These are phyloP conservation scores for Bryum argenteum DNA, from an alignment of 225 moss, liverwort and hornwort genomes.

Conservation along the genomic window DNA sequence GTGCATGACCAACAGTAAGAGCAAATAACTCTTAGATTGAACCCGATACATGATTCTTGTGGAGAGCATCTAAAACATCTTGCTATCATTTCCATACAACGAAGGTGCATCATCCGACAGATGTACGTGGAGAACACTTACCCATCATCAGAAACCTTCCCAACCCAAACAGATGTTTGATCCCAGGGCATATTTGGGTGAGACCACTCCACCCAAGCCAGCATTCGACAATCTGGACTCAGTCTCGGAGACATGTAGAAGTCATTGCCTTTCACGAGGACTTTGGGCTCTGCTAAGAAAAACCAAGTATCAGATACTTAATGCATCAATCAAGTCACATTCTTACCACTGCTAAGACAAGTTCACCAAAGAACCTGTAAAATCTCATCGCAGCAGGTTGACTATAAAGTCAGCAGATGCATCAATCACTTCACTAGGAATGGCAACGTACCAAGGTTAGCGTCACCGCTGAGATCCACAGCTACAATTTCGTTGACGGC, in stretches of 20 bases:
- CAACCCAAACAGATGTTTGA: slow-evolving; percentile 83
- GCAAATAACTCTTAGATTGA: slow-evolving; percentile 7
- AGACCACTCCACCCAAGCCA: slow-evolving; percentile 93
- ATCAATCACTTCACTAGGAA: slow-evolving; percentile 12
- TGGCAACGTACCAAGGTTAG: slow-evolving; percentile 50
- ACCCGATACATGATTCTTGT: slow-evolving; percentile 15
- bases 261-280: slow-evolving; percentile 78
- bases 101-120: neutral
- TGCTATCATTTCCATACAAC: neutral
- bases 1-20: neutral
- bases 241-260: slow-evolving; percentile 91
- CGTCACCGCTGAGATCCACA: slow-evolving; percentile 58
- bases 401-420: slow-evolving; percentile 6
- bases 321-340: slow-evolving; percentile 14
- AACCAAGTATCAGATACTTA: slow-evolving; percentile 4
- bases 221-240: slow-evolving; percentile 69
- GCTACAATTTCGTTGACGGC: slow-evolving; percentile 72
- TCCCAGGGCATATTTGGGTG: slow-evolving; percentile 98
- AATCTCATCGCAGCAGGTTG: neutral
- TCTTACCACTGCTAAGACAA: slow-evolving; percentile 13
- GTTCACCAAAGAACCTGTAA: slow-evolving; percentile 1
- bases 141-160: slow-evolving; percentile 67
- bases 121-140: slow-evolving; percentile 42
- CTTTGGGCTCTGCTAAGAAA: slow-evolving; percentile 66
- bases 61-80: neutral